These are phyloP conservation scores for Harringtonia lauricola DNA, from an alignment of 2,329 filamentous ascomycete species.

Conservation along the genomic window DNA sequence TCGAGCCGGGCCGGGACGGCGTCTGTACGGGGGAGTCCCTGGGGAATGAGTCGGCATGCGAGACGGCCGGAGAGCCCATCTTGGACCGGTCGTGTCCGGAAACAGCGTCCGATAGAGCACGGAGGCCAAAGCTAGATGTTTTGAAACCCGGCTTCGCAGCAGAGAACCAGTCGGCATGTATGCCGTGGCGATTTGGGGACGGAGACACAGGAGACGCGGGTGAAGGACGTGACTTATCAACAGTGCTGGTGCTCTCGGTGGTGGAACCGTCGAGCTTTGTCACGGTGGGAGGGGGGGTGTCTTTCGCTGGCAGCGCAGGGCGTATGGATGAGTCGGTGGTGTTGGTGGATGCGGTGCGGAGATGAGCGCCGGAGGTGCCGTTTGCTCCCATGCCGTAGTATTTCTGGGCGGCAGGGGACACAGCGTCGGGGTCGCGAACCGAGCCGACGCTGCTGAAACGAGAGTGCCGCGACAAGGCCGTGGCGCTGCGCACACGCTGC, in stretches of 20 bases:
- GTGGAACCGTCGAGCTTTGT: constrained; percentile 43
- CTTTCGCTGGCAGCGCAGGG: constrained; percentile 40
- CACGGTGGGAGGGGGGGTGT: constrained; percentile 42
- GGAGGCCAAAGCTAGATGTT: constrained; percentile 53
- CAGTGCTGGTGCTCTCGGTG: constrained; percentile 6
- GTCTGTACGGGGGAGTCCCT: constrained; percentile 48
- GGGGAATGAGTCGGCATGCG: constrained; percentile 36
- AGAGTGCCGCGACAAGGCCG: constrained; percentile 60
- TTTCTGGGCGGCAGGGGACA: constrained; percentile 56
- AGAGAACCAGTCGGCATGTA: constrained; percentile 46
- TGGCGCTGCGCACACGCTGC: constrained; percentile 53
- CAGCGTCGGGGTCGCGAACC: constrained; percentile 41
- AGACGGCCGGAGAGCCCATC: constrained; percentile 30
- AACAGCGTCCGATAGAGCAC: constrained; percentile 74
- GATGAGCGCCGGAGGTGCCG: constrained; percentile 32
- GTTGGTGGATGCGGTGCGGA: constrained; percentile 49
- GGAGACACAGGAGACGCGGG: constrained; percentile 31
- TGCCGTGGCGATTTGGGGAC: constrained; percentile 25
- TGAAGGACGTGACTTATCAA: constrained; percentile 23
- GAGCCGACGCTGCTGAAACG: constrained; percentile 73
- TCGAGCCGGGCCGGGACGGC: constrained; percentile 67
- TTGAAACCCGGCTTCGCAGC: constrained; percentile 33
- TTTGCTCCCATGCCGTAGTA: constrained; percentile 46
- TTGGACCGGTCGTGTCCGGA: constrained; percentile 42
- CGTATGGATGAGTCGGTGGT: constrained; percentile 41